Evolutionary conservation across 768 basidiomycete genomes (phyloP).

Genomic region (Nidularia sp.): DNA sequence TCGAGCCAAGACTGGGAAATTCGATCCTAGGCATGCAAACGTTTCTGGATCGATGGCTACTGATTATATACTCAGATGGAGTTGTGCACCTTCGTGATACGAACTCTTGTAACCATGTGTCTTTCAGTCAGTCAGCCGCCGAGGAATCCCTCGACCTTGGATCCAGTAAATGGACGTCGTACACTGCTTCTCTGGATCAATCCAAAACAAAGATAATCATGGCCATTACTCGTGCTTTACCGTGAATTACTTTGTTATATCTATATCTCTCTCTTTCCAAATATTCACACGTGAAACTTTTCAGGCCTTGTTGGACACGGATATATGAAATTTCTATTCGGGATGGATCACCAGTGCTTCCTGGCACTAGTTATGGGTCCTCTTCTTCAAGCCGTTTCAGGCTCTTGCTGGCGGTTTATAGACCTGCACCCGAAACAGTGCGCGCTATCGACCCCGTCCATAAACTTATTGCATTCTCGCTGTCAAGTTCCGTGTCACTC

Average conservation of each 20-base stretch:
- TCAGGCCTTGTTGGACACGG: conserved; percentile 15
- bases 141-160: conserved; percentile 2
- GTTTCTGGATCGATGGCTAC: conserved; percentile 43
- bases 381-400: conserved; percentile 7
- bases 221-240: conserved; percentile 16
- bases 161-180: conserved; percentile 14
- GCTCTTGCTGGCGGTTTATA: conserved; percentile 11
- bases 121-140: conserved; percentile 6
- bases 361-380: not conserved
- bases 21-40: conserved; percentile 32
- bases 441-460: conserved; percentile 27
- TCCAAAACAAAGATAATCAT: conserved; percentile 17
- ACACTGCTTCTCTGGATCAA: conserved; percentile 14
- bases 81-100: conserved; percentile 39
- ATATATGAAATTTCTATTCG: conserved; percentile 14
- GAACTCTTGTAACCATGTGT: not conserved
- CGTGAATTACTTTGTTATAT: conserved; percentile 10
- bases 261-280: not conserved
- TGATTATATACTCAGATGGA: conserved; percentile 39
- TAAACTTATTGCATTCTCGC: conserved; percentile 25
- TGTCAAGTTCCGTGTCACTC: conserved; percentile 25
- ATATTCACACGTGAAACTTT: not conserved
- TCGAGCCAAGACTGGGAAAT: conserved; percentile 5
- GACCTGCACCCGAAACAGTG: conserved; percentile 20
- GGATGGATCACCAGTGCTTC: conserved; percentile 2